phyloP scores from a whole-genome alignment of 2,329 filamentous ascomycete species.

The Scorias spongiosa region DNA sequence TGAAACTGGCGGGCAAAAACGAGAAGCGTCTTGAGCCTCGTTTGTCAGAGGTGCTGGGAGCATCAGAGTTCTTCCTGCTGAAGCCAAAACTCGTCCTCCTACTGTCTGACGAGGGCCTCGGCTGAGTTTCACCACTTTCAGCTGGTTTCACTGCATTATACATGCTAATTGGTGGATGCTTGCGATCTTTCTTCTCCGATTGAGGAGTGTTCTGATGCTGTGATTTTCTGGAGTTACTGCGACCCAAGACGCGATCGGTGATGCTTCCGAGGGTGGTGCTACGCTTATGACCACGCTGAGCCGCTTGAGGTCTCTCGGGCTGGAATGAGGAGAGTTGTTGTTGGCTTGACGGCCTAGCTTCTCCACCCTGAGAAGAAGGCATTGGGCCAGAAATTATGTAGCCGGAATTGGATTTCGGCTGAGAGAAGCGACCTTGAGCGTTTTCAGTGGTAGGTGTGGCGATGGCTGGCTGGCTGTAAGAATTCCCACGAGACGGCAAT shows the following conservation, averaged over 20 bases:
- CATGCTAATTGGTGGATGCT: slow-evolving; percentile 88
- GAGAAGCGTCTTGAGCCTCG: slow-evolving; percentile 34
- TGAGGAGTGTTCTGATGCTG: slow-evolving; percentile 27
- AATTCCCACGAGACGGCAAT: slow-evolving; percentile 56
- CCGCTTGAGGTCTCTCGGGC: slow-evolving; percentile 23
- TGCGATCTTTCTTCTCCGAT: slow-evolving; percentile 48
- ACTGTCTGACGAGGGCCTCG: slow-evolving; percentile 32
- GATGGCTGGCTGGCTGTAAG: slow-evolving; percentile 77
- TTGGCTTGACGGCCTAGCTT: slow-evolving; percentile 43
- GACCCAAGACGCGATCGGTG: slow-evolving; percentile 69
- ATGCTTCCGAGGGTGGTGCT: slow-evolving; percentile 41
- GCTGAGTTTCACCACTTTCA: slow-evolving; percentile 34
- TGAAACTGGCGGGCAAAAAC: slow-evolving; percentile 34
- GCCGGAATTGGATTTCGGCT: slow-evolving; percentile 47
- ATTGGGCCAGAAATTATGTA: slow-evolving; percentile 59
- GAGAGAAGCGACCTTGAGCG: slow-evolving; percentile 76
- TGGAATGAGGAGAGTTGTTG: slow-evolving; percentile 37
- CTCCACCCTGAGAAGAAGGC: slow-evolving; percentile 32
- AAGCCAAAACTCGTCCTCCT: slow-evolving; percentile 36
- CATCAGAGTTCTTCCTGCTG: slow-evolving; percentile 29
- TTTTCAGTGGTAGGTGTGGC: slow-evolving; percentile 80
- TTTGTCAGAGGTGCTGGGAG: slow-evolving; percentile 15
- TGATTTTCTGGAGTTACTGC: slow-evolving; percentile 31
- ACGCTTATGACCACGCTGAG: slow-evolving; percentile 47
- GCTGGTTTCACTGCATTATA: slow-evolving; percentile 47